These are phyloP conservation scores for Pleurotus tuoliensis DNA, from an alignment of 768 basidiomycete genomes.

Conservation along the genomic window DNA sequence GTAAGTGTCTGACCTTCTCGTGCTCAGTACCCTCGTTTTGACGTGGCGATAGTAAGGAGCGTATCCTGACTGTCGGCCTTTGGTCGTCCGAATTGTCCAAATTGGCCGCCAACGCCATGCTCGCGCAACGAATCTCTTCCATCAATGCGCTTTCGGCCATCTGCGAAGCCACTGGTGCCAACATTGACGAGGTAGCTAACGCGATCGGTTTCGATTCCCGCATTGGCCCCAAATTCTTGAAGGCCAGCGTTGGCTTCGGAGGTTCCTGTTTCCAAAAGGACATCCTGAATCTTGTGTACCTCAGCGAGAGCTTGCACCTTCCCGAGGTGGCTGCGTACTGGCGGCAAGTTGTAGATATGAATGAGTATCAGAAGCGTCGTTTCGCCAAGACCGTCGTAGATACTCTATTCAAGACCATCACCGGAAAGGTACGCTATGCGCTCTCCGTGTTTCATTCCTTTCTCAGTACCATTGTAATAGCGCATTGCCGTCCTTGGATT, in stretches of 20 bases:
- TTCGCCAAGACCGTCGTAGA: slow-evolving; percentile 97
- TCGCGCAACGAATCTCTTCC: slow-evolving; percentile 98
- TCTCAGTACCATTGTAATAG: slow-evolving; percentile 27
- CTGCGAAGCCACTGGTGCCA: slow-evolving; percentile 97
- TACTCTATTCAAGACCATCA: slow-evolving; percentile 97
- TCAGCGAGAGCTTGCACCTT: slow-evolving; percentile 90
- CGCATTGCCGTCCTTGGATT: slow-evolving; percentile 96
- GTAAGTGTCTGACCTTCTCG: slow-evolving; percentile 42
- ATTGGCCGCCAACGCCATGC: slow-evolving; percentile 98
- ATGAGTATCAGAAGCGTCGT: slow-evolving; percentile 95
- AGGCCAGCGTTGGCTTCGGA: slow-evolving; percentile 94
- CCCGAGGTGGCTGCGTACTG: slow-evolving; percentile 98
- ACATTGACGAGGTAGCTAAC: slow-evolving; percentile 95
- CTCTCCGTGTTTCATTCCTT: slow-evolving; percentile 4
- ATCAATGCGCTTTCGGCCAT: slow-evolving; percentile 98
- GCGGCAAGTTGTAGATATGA: slow-evolving; percentile 96
- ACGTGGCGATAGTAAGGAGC: slow-evolving; percentile 46
- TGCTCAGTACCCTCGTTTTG: background rate
- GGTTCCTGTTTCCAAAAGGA: slow-evolving; percentile 99
- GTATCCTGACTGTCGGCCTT: slow-evolving; percentile 90
- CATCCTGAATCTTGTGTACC: slow-evolving; percentile 97
- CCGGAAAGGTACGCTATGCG: slow-evolving; percentile 70
- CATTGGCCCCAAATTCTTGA: slow-evolving; percentile 93
- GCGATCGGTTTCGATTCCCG: slow-evolving; percentile 93
- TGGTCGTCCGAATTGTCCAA: slow-evolving; percentile 99